Conservation (phyloP, 495 filamentous ascomycete species). For the Staphylotrichum longicolle region DNA sequence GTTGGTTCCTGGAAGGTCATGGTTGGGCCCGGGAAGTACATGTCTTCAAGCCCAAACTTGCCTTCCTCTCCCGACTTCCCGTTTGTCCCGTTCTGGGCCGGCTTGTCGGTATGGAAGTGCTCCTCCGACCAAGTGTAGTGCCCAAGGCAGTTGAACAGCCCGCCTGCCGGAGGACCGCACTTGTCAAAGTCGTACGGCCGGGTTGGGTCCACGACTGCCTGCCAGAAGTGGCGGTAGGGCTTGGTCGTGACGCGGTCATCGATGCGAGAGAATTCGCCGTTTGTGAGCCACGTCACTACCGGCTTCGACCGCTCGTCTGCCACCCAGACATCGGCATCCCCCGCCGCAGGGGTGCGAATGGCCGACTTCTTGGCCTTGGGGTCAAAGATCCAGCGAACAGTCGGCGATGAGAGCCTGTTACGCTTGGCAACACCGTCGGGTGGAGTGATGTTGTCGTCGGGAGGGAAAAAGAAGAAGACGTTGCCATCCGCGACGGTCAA, state of each 20-base stretch:
- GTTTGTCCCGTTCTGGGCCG: neutral
- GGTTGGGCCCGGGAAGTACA: slow-evolving; percentile 50
- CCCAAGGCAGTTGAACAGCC: slow-evolving; percentile 48
- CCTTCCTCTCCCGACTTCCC: neutral
- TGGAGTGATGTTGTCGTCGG: slow-evolving; percentile 33
- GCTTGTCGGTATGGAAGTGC: slow-evolving; percentile 20
- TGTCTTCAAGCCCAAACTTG: slow-evolving; percentile 36
- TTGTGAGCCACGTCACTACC: slow-evolving; percentile 41
- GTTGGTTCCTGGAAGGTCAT: slow-evolving; percentile 58
- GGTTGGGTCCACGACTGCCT: slow-evolving; percentile 46
- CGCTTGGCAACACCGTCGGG: slow-evolving; percentile 31
- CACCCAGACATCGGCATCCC: slow-evolving; percentile 20
- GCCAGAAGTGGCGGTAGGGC: slow-evolving; percentile 55
- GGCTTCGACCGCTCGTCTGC: slow-evolving; percentile 39
- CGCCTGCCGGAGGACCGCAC: slow-evolving; percentile 49
- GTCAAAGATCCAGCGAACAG: slow-evolving; percentile 55
- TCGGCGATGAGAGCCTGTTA: slow-evolving; percentile 47
- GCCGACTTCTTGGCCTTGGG: slow-evolving; percentile 38
- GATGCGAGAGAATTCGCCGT: slow-evolving; percentile 59
- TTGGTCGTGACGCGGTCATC: slow-evolving; percentile 56
- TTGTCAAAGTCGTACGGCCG: slow-evolving; percentile 50
- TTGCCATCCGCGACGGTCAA: slow-evolving; percentile 56
- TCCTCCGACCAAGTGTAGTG: slow-evolving; percentile 44
- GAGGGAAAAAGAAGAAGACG: slow-evolving; percentile 58
- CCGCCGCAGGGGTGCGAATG: slow-evolving; percentile 13